Evolutionary conservation across 345 rosid genomes (phyloP).

Genomic region (Linum tenue): DNA sequence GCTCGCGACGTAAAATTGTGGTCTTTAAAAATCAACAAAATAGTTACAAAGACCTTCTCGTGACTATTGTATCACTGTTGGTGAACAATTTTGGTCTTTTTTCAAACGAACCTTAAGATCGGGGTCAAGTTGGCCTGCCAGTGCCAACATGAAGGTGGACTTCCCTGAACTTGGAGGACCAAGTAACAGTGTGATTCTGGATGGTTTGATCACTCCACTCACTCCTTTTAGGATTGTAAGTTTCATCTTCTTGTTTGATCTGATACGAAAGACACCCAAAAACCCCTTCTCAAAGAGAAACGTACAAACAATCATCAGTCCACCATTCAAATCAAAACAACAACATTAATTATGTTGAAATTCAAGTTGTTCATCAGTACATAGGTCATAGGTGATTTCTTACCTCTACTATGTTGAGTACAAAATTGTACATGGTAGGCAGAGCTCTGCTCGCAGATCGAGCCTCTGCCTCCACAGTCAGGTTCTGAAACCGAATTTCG

Average conservation of each 20-base stretch:
- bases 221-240: not conserved
- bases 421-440: not conserved
- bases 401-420: not conserved
- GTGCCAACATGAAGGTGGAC: not conserved
- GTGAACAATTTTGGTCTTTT: not conserved
- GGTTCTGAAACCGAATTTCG: slow-evolving; percentile 2
- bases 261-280: not conserved
- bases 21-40: not conserved
- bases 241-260: not conserved
- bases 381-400: not conserved
- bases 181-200: not conserved
- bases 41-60: not conserved
- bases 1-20: no score
- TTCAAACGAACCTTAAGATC: not conserved
- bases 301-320: not conserved
- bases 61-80: not conserved
- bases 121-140: slow-evolving; percentile 2
- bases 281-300: not conserved
- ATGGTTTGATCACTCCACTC: slow-evolving; percentile 2
- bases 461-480: not conserved
- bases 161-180: slow-evolving; percentile 6
- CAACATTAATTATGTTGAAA: not conserved
- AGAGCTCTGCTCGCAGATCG: not conserved
- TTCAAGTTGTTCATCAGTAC: not conserved
- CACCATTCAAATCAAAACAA: not conserved